Evolutionary conservation across 352 stramenopile species (phyloP).

Genomic region (Phytophthora idaei): DNA sequence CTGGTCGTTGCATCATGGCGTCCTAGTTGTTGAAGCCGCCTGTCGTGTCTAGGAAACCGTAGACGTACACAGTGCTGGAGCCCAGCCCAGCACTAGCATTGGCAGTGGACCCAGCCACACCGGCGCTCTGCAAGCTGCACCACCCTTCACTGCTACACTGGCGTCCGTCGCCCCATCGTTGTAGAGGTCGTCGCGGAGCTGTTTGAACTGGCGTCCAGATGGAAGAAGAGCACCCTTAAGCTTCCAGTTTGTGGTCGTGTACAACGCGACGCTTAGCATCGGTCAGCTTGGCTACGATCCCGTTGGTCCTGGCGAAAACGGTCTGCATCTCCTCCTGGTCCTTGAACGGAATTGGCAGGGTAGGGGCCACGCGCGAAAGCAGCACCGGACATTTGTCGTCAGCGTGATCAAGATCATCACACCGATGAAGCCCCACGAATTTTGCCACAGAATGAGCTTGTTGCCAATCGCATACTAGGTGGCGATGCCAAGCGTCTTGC

Average conservation of each 20-base stretch:
- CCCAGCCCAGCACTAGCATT: too few relatives aligned
- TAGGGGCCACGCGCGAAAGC: conserved; percentile 95
- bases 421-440: conserved; percentile 99
- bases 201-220: too few relatives aligned
- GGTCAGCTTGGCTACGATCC: conserved; percentile 76
- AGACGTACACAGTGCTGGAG: too few relatives aligned
- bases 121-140: too few relatives aligned
- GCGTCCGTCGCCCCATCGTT: too few relatives aligned
- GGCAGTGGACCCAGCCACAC: too few relatives aligned
- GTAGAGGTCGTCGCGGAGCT: too few relatives aligned
- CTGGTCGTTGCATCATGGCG: too few relatives aligned
- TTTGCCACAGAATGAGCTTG: conserved; percentile 98
- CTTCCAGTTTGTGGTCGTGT: conserved; percentile 99
- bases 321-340: conserved; percentile 92
- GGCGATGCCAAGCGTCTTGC: conserved; percentile 99
- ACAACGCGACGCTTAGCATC: conserved; percentile 82
- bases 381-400: conserved; percentile 99
- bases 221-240: conserved; percentile 99
- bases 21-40: too few relatives aligned
- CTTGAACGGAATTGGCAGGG: conserved; percentile 95
- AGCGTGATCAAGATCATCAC: conserved; percentile 99
- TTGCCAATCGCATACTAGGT: conserved; percentile 96
- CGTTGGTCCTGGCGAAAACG: conserved; percentile 87
- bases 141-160: too few relatives aligned
- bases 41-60: too few relatives aligned